Evolutionary conservation across 331 rosid genomes (phyloP).

Genomic region (Rhamnella rubrinervis): DNA sequence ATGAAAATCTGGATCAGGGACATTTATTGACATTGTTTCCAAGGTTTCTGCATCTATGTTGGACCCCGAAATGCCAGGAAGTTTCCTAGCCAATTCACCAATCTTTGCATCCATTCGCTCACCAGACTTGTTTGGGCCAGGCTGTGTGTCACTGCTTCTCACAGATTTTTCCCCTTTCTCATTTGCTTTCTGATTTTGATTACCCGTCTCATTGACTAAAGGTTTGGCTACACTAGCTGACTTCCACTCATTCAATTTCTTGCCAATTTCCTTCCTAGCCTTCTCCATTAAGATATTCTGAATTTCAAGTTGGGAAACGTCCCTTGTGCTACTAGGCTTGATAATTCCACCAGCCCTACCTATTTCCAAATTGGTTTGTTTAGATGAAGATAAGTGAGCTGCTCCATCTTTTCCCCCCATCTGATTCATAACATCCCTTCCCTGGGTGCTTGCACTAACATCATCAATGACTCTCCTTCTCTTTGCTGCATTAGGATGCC

Average conservation of each 20-base stretch:
- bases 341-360: conserved; percentile 11
- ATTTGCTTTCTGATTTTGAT: conserved; percentile 17
- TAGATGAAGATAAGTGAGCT: conserved; percentile 11
- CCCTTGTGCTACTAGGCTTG: conserved; percentile 21
- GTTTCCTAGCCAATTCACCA: conserved; percentile 10
- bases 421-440: conserved; percentile 18
- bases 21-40: conserved; percentile 30
- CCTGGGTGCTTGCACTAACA: conserved; percentile 9
- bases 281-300: conserved; percentile 26
- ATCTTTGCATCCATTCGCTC: conserved; percentile 11
- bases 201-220: conserved; percentile 4
- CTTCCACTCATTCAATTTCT: conserved; percentile 27
- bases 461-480: conserved; percentile 30
- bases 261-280: conserved; percentile 32
- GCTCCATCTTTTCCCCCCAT: conserved; percentile 26
- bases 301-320: conserved; percentile 25
- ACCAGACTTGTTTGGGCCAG: conserved; percentile 6
- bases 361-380: conserved; percentile 14
- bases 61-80: conserved; percentile 16
- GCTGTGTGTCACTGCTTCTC: conserved; percentile 6
- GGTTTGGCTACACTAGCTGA: conserved; percentile 13
- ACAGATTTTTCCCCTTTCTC: conserved; percentile 18
- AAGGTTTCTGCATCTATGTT: conserved; percentile 13
- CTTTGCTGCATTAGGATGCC: conserved; percentile 27
- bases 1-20: conserved; percentile 42